These are phyloP conservation scores for Eucalyptus urophylla DNA, from an alignment of 345 rosid species.

Conservation along the genomic window DNA sequence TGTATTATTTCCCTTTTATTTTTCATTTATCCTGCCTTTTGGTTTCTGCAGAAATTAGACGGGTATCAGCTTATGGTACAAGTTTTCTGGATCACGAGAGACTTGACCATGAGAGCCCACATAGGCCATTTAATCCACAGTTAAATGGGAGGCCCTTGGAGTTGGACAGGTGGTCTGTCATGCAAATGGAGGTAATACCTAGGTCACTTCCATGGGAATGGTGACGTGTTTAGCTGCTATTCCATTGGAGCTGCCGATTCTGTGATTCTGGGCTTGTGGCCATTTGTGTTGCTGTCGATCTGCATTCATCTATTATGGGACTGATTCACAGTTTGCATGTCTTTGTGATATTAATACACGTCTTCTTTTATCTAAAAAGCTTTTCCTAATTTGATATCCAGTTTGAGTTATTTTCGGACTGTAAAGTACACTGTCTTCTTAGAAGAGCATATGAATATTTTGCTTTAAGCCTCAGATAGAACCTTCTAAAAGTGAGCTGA, in stretches of 20 bases:
- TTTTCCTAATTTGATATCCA: not conserved
- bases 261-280: not conserved
- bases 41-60: conserved; percentile 61
- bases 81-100: conserved; percentile 64
- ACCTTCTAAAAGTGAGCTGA: not conserved
- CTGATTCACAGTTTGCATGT: not conserved
- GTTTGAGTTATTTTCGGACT: not conserved
- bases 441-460: not conserved
- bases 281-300: not conserved
- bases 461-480: not conserved
- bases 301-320: not conserved
- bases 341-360: not conserved
- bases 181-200: conserved; percentile 71
- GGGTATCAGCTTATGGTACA: conserved; percentile 27
- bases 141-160: conserved; percentile 63
- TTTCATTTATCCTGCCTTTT: not conserved
- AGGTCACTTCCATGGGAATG: not conserved
- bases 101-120: conserved; percentile 79
- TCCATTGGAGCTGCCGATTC: not conserved
- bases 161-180: conserved; percentile 62
- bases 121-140: conserved; percentile 58
- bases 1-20: not conserved
- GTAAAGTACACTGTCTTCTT: not conserved
- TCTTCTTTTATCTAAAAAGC: not conserved
- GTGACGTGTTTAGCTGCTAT: not conserved